A percentile compares a stretch with the other conserved stretches of the same genome.
These are phyloP conservation scores for Podaxis rugospora DNA, from an alignment of 768 basidiomycete species.

Conservation along the genomic window DNA sequence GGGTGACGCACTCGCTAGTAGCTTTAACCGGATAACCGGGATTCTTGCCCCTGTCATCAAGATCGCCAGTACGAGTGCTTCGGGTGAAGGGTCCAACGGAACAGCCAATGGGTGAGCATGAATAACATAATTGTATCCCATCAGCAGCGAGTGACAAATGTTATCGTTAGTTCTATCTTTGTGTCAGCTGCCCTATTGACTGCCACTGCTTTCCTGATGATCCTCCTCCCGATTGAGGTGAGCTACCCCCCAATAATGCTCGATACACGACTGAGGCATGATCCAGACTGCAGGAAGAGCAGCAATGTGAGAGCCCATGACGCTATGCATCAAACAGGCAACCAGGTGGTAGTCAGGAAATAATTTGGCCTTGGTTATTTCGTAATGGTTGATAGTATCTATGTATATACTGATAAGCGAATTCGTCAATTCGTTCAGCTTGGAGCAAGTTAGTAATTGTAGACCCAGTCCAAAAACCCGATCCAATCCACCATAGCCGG, in stretches of 20 bases:
- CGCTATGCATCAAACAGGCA: neutral
- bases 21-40: slow-evolving; percentile 46
- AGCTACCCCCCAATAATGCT: slow-evolving; percentile 4
- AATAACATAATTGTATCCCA: neutral
- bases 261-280: neutral
- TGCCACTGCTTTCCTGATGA: slow-evolving; percentile 32
- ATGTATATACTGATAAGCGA: slow-evolving; percentile 1
- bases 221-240: slow-evolving; percentile 47
- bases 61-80: slow-evolving; percentile 34
- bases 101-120: slow-evolving; percentile 31
- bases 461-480: neutral
- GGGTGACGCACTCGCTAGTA: slow-evolving; percentile 43
- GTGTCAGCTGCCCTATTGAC: slow-evolving; percentile 44
- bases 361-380: neutral
- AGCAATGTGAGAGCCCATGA: slow-evolving; percentile 19
- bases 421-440: neutral
- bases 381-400: slow-evolving; percentile 2
- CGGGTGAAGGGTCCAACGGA: slow-evolving; percentile 24
- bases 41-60: slow-evolving; percentile 46
- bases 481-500: neutral
- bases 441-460: neutral
- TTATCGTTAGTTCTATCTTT: slow-evolving; percentile 36
- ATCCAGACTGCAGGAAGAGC: slow-evolving; percentile 29
- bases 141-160: neutral
- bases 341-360: neutral